Evolutionary conservation across 352 stramenopile species (phyloP).

Genomic region (Globisporangium mamillatum): DNA sequence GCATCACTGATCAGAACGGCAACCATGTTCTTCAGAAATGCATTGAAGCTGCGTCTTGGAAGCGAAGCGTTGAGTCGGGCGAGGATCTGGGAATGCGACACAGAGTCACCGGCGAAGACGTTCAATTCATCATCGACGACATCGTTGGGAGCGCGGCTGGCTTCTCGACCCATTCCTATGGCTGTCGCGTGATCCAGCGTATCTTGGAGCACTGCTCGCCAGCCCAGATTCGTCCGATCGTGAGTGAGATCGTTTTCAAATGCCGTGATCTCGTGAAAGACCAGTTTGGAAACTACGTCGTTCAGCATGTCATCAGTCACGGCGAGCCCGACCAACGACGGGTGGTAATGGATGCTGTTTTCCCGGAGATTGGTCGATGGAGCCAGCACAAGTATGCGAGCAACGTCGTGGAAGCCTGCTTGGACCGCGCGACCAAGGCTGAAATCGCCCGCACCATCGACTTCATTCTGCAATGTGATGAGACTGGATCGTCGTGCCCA

Average conservation of each 20-base stretch:
- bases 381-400: constrained; percentile 95
- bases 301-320: constrained; percentile 97
- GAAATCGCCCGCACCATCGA: constrained; percentile 83
- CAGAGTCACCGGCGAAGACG: constrained; percentile 76
- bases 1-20: constrained; percentile 97
- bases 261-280: constrained; percentile 90
- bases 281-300: constrained; percentile 99
- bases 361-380: constrained; percentile 87
- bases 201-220: constrained; percentile 95
- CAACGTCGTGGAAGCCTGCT: constrained; percentile 95
- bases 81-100: constrained; percentile 18
- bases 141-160: constrained; percentile 90
- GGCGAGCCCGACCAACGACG: constrained; percentile 80
- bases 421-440: constrained; percentile 83
- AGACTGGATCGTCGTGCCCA: constrained; percentile 63
- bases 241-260: constrained; percentile 93
- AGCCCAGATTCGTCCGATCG: constrained; percentile 88
- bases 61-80: constrained; percentile 26
- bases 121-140: constrained; percentile 97
- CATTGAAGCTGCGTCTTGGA: constrained; percentile 89
- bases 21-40: constrained; percentile 99
- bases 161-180: constrained; percentile 97
- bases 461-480: constrained; percentile 74
- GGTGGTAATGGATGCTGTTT: constrained; percentile 83
- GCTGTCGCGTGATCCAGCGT: constrained; percentile 97